Evolutionary conservation across 345 rosid species (phyloP), one percentile per base, ranked within the genome.

Genomic region (Cardiospermum halicacabum): DNA sequence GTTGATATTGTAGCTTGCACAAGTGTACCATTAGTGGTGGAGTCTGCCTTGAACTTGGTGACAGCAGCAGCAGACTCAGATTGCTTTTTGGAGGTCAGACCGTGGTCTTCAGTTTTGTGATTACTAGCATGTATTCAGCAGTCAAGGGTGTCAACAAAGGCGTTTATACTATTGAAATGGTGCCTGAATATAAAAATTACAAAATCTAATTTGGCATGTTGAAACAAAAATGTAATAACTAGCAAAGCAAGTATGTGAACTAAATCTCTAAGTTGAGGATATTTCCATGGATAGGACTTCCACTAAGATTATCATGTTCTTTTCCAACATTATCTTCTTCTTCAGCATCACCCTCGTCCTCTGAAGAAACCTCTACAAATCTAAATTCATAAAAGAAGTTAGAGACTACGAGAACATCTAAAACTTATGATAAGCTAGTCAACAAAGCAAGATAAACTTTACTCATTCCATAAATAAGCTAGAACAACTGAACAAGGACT

Each of bases 1-100:
- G 90, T 81, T 51, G 94, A 74, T 69, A 93, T 80, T 2, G 92
- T 84, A 22, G 92, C 66, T 79, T 93, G 97, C 72, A 90, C 88
- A 48, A 93, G 87, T 58, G 87, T 78, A 74, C 79, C 68, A 36
- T 62, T 80, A 62, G 53, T 32, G 25, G 21, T 16, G 12, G 70
- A 62, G 43, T 68, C 69, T 67, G 79, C 79, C 69, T 73, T 69
- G 18, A 77, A 71, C 57, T 30, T 80, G 50, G 64, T 70, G 43
- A 53, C 72, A 0, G 82, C 43, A 64, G 45, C 71, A 68, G 59
- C 56, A 28, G 79, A 56, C 58, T 65, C 71, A 12, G 79, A 62
- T 4, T 34, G 45, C 69, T 72, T 67, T 64, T 72, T 69, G n/a
- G 69, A 53, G 37, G 71, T 75, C 66, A 60, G 19, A 36, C 65